Evolutionary conservation across 805 yeast species (phyloP).

Genomic region (Starmera quercuum): DNA sequence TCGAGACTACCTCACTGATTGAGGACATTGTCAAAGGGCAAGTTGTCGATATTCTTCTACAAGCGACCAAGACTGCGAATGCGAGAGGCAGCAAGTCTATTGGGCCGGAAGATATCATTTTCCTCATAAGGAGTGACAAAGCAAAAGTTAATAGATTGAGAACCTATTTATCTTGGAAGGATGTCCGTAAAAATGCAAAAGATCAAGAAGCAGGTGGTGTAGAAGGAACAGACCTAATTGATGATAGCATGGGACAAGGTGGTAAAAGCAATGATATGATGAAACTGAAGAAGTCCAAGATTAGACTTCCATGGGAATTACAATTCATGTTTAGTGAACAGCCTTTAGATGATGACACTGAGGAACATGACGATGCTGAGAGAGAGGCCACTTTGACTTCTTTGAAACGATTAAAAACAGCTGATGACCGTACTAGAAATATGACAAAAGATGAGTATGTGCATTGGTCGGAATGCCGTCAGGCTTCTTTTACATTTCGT

Average conservation of each 20-base stretch:
- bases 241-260: slow-evolving; percentile 31
- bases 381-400: slow-evolving; percentile 84
- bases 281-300: slow-evolving; percentile 65
- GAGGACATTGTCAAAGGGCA: slow-evolving; percentile 95
- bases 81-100: slow-evolving; percentile 77
- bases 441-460: slow-evolving; percentile 98
- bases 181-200: slow-evolving; percentile 76
- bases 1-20: slow-evolving; percentile 83
- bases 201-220: slow-evolving; percentile 59
- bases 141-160: slow-evolving; percentile 90
- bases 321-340: slow-evolving; percentile 91
- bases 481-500: slow-evolving; percentile 92
- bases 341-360: slow-evolving; percentile 64
- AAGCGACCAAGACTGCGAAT: slow-evolving; percentile 72
- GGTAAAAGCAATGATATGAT: slow-evolving; percentile 36
- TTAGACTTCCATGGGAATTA: slow-evolving; percentile 91
- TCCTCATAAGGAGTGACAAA: slow-evolving; percentile 82
- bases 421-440: slow-evolving; percentile 85
- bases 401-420: slow-evolving; percentile 79
- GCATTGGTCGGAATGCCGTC: slow-evolving; percentile 98
- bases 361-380: slow-evolving; percentile 78
- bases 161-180: slow-evolving; percentile 94
- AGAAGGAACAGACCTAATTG: slow-evolving; percentile 45
- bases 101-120: slow-evolving; percentile 88
- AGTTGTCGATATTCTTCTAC: slow-evolving; percentile 77